phyloP scores from a whole-genome alignment of 352 stramenopile species.

The Phytophthora pini region DNA sequence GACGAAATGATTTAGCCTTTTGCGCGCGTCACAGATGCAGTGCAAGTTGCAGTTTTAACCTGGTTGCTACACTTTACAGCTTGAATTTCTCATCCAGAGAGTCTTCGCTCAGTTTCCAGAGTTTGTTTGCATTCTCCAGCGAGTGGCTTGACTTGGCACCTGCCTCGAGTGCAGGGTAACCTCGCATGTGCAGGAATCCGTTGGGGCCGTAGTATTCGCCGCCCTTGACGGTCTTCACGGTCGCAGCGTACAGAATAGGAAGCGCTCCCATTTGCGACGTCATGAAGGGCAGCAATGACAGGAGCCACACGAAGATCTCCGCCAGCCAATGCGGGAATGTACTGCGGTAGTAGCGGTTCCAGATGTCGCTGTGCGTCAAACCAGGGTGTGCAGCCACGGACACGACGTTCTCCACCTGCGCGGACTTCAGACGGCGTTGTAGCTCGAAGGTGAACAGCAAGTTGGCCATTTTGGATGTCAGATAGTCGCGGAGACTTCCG shows the following conservation, averaged over 20 bases:
- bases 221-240: constrained; percentile 41
- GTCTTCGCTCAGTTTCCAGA: constrained; percentile 66
- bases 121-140: constrained; percentile 34
- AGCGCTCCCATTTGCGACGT: constrained; percentile 50
- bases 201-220: constrained; percentile 65
- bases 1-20: constrained; percentile 22
- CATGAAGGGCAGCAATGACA: constrained; percentile 56
- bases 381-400: constrained; percentile 63
- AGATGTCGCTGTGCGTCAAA: constrained; percentile 59
- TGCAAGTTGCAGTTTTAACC: not conserved
- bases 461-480: constrained; percentile 63
- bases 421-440: constrained; percentile 43
- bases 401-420: constrained; percentile 47
- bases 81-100: constrained; percentile 42
- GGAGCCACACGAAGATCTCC: constrained; percentile 43
- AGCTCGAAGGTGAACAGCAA: constrained; percentile 75
- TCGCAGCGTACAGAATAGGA: constrained; percentile 63
- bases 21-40: constrained; percentile 9
- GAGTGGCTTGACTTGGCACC: constrained; percentile 49
- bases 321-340: constrained; percentile 43
- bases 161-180: constrained; percentile 51
- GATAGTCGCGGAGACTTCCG: constrained; percentile 51
- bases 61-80: constrained; percentile 15
- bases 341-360: constrained; percentile 48
- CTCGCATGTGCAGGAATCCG: constrained; percentile 45